Evolutionary conservation across 331 rosid genomes (phyloP).

Genomic region (Cydonia oblonga): DNA sequence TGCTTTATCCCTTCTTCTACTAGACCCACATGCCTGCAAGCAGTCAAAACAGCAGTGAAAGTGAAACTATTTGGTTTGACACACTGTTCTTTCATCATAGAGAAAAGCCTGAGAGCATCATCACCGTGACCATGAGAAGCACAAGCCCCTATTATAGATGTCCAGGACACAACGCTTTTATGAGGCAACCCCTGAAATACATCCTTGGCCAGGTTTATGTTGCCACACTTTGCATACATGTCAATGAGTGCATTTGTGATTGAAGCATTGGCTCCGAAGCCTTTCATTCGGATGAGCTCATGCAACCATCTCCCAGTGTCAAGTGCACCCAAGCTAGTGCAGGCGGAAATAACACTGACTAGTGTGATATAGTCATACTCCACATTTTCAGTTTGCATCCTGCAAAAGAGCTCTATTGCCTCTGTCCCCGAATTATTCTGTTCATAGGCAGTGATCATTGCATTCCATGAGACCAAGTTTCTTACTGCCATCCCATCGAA

Average conservation of each 20-base stretch:
- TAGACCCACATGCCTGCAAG: slow-evolving; percentile 8
- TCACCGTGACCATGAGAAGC: slow-evolving; percentile 15
- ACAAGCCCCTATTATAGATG: slow-evolving; percentile 17
- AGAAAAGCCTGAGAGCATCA: slow-evolving; percentile 12
- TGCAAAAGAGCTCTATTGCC: background rate
- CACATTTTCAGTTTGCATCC: slow-evolving; percentile 10
- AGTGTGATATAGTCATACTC: slow-evolving; percentile 16
- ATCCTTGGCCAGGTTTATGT: slow-evolving; percentile 11
- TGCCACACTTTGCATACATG: slow-evolving; percentile 22
- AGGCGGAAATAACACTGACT: slow-evolving; percentile 14
- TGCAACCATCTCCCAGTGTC: slow-evolving; percentile 15
- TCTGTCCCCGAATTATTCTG: background rate
- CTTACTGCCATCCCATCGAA: background rate
- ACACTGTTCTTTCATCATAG: slow-evolving; percentile 1
- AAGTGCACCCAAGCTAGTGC: slow-evolving; percentile 14
- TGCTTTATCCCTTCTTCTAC: slow-evolving; percentile 12
- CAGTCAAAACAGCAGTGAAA: slow-evolving; percentile 15
- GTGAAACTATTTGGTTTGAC: slow-evolving; percentile 11
- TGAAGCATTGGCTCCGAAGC: slow-evolving; percentile 9
- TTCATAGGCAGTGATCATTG: slow-evolving; percentile 13
- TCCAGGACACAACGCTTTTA: slow-evolving; percentile 7
- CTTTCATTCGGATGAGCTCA: slow-evolving; percentile 3
- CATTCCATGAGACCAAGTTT: slow-evolving; percentile 8
- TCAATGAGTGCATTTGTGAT: slow-evolving; percentile 11
- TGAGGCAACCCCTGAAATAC: slow-evolving; percentile 3